phyloP scores from a whole-genome alignment of 2,329 filamentous ascomycete genomes.

The Phaeoacremonium minimum region DNA sequence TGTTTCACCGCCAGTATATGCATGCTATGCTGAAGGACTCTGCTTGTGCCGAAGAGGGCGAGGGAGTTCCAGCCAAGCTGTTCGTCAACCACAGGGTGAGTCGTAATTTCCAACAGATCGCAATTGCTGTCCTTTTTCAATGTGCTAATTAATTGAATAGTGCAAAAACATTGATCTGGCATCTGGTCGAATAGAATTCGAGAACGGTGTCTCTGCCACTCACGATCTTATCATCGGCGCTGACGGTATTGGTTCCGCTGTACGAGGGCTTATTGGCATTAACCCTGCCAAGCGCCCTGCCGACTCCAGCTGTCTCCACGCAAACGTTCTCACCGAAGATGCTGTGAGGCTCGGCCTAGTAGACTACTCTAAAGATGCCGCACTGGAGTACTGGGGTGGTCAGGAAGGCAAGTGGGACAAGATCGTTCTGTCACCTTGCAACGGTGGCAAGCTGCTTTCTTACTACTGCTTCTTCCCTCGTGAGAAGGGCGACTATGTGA shows the following conservation, averaged over 20 bases:
- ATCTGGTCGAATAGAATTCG: conserved; percentile 44
- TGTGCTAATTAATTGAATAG: too few species aligned
- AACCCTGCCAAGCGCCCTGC: conserved; percentile 54
- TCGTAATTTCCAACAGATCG: too few species aligned
- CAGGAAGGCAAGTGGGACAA: conserved; percentile 61
- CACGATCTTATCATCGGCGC: conserved; percentile 62
- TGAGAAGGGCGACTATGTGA: conserved; percentile 54
- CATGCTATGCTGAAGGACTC: conserved; percentile 22
- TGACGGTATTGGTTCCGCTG: conserved; percentile 64
- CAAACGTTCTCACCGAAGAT: conserved; percentile 59
- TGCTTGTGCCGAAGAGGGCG: conserved; percentile 5
- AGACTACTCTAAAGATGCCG: conserved; percentile 56
- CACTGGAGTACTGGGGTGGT: conserved; percentile 69
- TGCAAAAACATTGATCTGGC: conserved; percentile 49
- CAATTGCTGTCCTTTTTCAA: too few species aligned
- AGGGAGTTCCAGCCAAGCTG: conserved; percentile 26
- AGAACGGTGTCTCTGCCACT: conserved; percentile 40
- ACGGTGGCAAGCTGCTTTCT: conserved; percentile 58
- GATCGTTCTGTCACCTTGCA: conserved; percentile 67
- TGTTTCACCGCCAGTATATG: conserved; percentile 56
- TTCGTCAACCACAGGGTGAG: conserved; percentile 51
- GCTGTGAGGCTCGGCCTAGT: conserved; percentile 55
- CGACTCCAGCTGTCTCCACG: conserved; percentile 58
- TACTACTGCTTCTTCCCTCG: conserved; percentile 69
- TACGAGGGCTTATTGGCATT: conserved; percentile 60